Percentiles rank a stretch among this genome's conserved stretches.
phyloP scores from a whole-genome alignment of 2,329 filamentous ascomycete genomes.

The Trichoderma brevicompactum region DNA sequence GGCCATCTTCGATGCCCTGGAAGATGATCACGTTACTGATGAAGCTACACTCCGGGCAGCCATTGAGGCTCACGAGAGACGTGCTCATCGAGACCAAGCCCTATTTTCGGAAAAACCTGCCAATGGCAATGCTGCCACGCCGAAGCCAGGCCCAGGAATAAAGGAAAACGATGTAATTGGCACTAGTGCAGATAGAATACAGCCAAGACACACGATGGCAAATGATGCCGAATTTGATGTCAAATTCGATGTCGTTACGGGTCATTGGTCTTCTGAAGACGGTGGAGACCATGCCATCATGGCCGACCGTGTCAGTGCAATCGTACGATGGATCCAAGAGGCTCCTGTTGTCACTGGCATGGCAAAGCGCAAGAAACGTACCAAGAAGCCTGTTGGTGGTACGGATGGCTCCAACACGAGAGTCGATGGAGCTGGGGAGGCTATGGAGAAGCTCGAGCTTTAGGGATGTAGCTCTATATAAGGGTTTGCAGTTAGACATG shows the following conservation, averaged over 20 bases:
- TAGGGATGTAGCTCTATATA: background rate
- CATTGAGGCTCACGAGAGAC: constrained; percentile 62
- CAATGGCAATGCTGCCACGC: background rate
- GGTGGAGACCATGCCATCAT: constrained; percentile 70
- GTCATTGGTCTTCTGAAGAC: constrained; percentile 67
- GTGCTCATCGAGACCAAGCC: constrained; percentile 58
- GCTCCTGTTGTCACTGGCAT: constrained; percentile 51
- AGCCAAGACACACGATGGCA: background rate
- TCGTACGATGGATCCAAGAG: constrained; percentile 71
- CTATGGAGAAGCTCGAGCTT: constrained; percentile 8
- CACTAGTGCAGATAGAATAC: background rate
- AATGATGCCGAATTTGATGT: background rate
- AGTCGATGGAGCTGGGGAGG: background rate
- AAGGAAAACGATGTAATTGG: background rate
- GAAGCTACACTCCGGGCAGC: constrained; percentile 68
- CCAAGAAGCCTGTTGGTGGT: constrained; percentile 33
- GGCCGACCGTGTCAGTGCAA: constrained; percentile 69
- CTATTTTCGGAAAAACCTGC: background rate
- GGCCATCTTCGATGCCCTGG: constrained; percentile 68
- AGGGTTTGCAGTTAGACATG: background rate
- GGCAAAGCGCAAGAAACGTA: constrained; percentile 47
- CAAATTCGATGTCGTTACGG: constrained; percentile 38
- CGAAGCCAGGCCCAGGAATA: background rate
- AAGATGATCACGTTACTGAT: constrained; percentile 70
- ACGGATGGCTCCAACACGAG: background rate